These are phyloP conservation scores for Rhipidocladum racemiflorum DNA, from an alignment of 176 grass and related monocot species.

Conservation along the genomic window DNA sequence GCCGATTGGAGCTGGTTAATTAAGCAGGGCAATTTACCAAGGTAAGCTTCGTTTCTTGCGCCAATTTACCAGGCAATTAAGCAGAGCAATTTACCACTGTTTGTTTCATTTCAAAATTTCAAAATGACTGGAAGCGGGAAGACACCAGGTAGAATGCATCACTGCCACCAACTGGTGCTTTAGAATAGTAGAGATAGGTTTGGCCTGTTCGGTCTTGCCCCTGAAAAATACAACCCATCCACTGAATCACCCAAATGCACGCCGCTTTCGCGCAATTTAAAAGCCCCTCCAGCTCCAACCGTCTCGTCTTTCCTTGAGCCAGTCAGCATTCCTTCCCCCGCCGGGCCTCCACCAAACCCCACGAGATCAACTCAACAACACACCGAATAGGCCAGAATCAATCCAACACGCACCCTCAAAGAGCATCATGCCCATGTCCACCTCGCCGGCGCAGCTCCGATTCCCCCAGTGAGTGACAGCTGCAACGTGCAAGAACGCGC, in stretches of 20 bases:
- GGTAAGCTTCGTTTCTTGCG: too few species aligned
- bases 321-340: constrained; percentile 18
- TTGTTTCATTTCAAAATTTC: too few species aligned
- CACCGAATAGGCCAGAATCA: constrained; percentile 9
- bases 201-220: too few species aligned
- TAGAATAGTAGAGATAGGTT: too few species aligned
- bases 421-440: constrained; percentile 5
- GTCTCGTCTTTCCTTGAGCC: constrained; percentile 22
- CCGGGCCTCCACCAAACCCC: constrained; percentile 30
- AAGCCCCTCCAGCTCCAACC: neutral
- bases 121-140: too few species aligned
- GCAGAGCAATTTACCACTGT: too few species aligned
- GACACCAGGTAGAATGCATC: too few species aligned
- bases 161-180: too few species aligned
- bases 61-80: too few species aligned
- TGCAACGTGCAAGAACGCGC: neutral
- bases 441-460: neutral
- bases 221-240: too few species aligned
- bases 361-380: neutral
- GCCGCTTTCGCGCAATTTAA: constrained; percentile 23
- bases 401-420: neutral
- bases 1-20: too few species aligned
- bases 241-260: neutral
- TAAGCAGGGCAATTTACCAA: too few species aligned
- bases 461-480: neutral